A percentile compares a stretch with the other conserved stretches of the same genome.
phyloP scores from a whole-genome alignment of 495 filamentous ascomycete species.

The Daldinia grandis region DNA sequence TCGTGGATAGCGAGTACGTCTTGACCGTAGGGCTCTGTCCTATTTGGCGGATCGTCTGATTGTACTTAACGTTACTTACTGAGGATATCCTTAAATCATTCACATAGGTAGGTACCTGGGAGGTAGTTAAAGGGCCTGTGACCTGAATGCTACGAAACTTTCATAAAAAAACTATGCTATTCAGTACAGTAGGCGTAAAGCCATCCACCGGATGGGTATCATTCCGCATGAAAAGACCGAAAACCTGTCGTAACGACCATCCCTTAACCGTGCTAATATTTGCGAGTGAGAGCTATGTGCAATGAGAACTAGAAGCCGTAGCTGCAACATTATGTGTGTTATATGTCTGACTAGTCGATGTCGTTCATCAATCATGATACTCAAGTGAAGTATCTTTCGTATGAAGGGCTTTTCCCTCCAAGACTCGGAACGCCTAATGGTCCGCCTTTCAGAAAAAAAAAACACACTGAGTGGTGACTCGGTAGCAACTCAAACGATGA shows the following conservation, averaged over 20 bases:
- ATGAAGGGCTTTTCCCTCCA: neutral
- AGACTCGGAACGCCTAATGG: conserved; percentile 9
- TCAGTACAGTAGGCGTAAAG: conserved; percentile 31
- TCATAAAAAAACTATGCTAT: conserved; percentile 18
- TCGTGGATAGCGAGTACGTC: too few species aligned
- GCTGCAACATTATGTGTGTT: conserved; percentile 11
- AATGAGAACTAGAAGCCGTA: neutral
- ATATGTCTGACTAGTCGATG: neutral
- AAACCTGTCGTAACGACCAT: conserved; percentile 21
- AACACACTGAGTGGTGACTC: neutral
- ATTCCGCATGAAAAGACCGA: conserved; percentile 35
- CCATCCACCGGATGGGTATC: conserved; percentile 38
- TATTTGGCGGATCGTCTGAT: too few species aligned
- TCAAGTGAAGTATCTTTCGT: neutral
- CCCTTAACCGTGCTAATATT: conserved; percentile 14
- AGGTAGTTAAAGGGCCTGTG: neutral
- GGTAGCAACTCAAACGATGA: neutral
- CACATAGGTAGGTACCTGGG: too few species aligned
- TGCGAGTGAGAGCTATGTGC: conserved; percentile 29
- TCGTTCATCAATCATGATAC: conserved; percentile 7
- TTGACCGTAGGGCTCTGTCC: too few species aligned
- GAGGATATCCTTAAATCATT: too few species aligned
- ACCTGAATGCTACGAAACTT: neutral
- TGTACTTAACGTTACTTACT: too few species aligned
- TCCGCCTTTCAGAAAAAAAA: neutral